These are phyloP conservation scores for Neurospora sp. DNA, from an alignment of 495 filamentous ascomycete species.

Conservation along the genomic window DNA sequence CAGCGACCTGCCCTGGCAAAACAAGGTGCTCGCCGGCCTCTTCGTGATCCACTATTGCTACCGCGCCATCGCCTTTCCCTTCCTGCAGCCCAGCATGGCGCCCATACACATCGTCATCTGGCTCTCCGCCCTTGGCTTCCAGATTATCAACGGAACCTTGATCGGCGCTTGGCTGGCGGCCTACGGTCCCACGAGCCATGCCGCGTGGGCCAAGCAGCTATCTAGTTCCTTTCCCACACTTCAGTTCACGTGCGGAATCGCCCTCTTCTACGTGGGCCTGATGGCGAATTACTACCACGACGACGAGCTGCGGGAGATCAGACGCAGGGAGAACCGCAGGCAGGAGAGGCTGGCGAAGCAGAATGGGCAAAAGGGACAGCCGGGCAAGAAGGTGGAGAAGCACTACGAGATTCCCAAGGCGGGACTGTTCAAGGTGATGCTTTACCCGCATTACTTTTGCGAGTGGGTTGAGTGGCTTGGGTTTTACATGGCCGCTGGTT, in stretches of 20 bases:
- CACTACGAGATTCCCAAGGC: conserved; percentile 79
- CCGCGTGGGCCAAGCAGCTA: conserved; percentile 43
- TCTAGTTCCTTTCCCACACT: conserved; percentile 22
- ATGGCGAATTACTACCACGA: conserved; percentile 75
- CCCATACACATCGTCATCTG: conserved; percentile 64
- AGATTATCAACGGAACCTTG: conserved; percentile 65
- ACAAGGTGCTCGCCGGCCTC: conserved; percentile 54
- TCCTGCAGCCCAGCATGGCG: conserved; percentile 82
- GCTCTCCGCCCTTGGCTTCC: conserved; percentile 53
- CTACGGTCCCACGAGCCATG: conserved; percentile 54
- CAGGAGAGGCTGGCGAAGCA: conserved; percentile 32
- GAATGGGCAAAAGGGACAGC: conserved; percentile 25
- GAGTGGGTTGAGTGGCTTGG: conserved; percentile 97
- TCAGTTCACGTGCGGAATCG: conserved; percentile 37
- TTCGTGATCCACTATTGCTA: conserved; percentile 81
- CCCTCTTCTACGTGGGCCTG: conserved; percentile 52
- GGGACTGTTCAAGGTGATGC: conserved; percentile 69
- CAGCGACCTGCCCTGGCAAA: conserved; percentile 49
- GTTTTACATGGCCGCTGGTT: conserved; percentile 61
- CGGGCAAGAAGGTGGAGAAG: conserved; percentile 48
- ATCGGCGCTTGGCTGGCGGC: conserved; percentile 74
- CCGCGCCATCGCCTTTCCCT: conserved; percentile 71
- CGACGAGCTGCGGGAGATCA: conserved; percentile 66
- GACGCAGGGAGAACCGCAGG: conserved; percentile 46
- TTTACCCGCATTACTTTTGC: conserved; percentile 87